Percentiles rank a stretch among this genome's conserved stretches.
phyloP scores from a whole-genome alignment of 2,329 filamentous ascomycete species.

The Delphinella strobiligena region DNA sequence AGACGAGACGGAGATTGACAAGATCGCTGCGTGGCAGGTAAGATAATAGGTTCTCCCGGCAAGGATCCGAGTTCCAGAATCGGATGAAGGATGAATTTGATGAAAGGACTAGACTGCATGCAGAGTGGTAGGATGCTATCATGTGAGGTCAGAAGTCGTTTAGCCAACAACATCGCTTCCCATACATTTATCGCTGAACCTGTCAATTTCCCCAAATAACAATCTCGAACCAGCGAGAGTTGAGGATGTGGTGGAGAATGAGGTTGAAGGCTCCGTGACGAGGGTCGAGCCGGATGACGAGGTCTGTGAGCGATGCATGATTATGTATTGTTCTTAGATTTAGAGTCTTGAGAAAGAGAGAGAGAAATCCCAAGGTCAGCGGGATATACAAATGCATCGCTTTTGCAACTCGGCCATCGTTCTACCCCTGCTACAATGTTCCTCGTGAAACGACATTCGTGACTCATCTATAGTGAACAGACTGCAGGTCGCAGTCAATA shows the following conservation, averaged over 20 bases:
- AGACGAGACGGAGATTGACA: slow-evolving; percentile 48
- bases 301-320: background rate
- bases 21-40: slow-evolving; percentile 30
- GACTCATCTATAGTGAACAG: background rate
- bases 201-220: slow-evolving; percentile 39
- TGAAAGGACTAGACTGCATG: slow-evolving; percentile 37
- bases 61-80: slow-evolving; percentile 37
- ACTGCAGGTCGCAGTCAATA: background rate
- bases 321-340: background rate
- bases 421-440: too few relatives aligned
- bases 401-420: too few relatives aligned
- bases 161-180: too few relatives aligned
- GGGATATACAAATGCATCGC: too few relatives aligned
- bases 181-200: slow-evolving; percentile 27
- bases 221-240: slow-evolving; percentile 24
- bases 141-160: too few relatives aligned
- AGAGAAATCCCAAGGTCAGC: too few relatives aligned
- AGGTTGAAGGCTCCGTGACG: slow-evolving; percentile 21
- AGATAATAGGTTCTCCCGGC: slow-evolving; percentile 32
- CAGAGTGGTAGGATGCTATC: slow-evolving; percentile 31
- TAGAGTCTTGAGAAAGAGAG: too few relatives aligned
- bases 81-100: slow-evolving; percentile 36
- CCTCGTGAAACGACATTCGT: background rate
- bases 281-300: slow-evolving; percentile 10
- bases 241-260: slow-evolving; percentile 21